A percentile compares a stretch with the other conserved stretches of the same genome.
Evolutionary conservation across 306 rosid species (phyloP).

Genomic region (Malus sylvestris): DNA sequence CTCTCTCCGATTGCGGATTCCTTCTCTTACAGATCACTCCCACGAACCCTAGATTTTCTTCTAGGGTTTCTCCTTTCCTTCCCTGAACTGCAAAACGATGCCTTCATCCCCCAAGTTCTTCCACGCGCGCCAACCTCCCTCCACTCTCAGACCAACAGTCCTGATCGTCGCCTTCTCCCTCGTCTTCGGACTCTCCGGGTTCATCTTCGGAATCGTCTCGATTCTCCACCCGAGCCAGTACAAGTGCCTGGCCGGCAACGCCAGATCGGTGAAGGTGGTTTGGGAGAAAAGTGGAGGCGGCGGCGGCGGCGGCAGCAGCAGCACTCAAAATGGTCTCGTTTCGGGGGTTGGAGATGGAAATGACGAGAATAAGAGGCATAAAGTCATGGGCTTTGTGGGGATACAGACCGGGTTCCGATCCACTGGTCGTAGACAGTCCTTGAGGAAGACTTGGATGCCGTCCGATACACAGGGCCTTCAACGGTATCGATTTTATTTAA

Average conservation of each 20-base stretch:
- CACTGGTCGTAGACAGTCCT: slow-evolving; percentile 54
- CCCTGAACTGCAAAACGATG: slow-evolving; percentile 23
- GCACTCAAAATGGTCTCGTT: background rate
- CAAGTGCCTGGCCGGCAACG: slow-evolving; percentile 25
- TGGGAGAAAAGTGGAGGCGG: slow-evolving; percentile 51
- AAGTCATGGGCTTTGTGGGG: slow-evolving; percentile 88
- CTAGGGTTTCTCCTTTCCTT: background rate
- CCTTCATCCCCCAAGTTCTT: slow-evolving; percentile 53
- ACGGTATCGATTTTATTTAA: slow-evolving; percentile 38
- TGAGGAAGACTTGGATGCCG: slow-evolving; percentile 94
- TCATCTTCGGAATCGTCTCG: slow-evolving; percentile 36
- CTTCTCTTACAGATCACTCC: background rate
- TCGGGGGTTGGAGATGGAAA: slow-evolving; percentile 3
- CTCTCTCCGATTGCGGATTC: background rate
- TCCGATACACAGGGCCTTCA: slow-evolving; percentile 70
- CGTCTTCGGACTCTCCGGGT: slow-evolving; percentile 38
- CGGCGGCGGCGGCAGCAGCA: background rate
- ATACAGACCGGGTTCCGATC: slow-evolving; percentile 85
- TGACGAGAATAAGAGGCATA: slow-evolving; percentile 23
- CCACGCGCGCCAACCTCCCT: slow-evolving; percentile 34
- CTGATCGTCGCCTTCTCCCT: slow-evolving; percentile 28
- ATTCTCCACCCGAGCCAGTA: slow-evolving; percentile 23
- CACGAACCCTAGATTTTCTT: slow-evolving; percentile 14
- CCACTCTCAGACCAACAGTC: slow-evolving; percentile 45
- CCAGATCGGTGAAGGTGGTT: slow-evolving; percentile 61